Base-by-base conservation (phyloP, 2,329 filamentous ascomycete species). In the Chalaropsis ovoidea region DNA sequence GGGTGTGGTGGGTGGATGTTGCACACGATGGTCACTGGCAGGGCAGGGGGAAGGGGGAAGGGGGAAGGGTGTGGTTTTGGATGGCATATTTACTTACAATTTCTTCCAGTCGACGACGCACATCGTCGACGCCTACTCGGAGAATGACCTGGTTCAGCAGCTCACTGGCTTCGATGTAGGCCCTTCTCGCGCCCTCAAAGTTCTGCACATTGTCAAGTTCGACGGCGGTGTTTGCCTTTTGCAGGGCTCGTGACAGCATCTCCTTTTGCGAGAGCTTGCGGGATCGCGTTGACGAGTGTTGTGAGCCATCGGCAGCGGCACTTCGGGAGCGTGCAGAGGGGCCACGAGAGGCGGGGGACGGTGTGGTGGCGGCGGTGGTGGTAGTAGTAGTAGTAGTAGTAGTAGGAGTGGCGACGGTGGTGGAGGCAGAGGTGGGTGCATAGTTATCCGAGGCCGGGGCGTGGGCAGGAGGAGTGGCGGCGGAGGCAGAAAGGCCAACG, bases 191-290 rank as follows among this genome's bases (percentile, higher is more conserved):
- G 49, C 90, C 91, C 73, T 93, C 89, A 69, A 94, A 93, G 72
- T 97, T 96, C 72, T 94, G 89, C 15, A 90, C 91, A 81, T 96
- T 97, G 76, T 99, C 94, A 49, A 99, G 82, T 70, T 96, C 83
- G 31, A 99, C 94, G 24, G 94, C 94, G 13, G 90, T 93, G 72
- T 99, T 96, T 62, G 94, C 94, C 76, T 96, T 96, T 73, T 95
- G 88, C 65, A 99, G 78, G 0, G 94, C 94, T 71, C 89, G 89
- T n/a, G 93, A 96, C 43, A 99, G 81, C 92, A 97, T 97, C 11
- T 87, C 89, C 78, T 96, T 97, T 74, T 97, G 88, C 0, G 88
- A 90, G 15, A 84, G 83, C 60, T 67, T 67, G 42, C 64, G 56
- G 22, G 63, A 61, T 39, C 66, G 61, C 7, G 66, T 61, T n/a